Evolutionary conservation across 805 yeast species (phyloP).

Genomic region (Hyphopichia homilentoma): DNA sequence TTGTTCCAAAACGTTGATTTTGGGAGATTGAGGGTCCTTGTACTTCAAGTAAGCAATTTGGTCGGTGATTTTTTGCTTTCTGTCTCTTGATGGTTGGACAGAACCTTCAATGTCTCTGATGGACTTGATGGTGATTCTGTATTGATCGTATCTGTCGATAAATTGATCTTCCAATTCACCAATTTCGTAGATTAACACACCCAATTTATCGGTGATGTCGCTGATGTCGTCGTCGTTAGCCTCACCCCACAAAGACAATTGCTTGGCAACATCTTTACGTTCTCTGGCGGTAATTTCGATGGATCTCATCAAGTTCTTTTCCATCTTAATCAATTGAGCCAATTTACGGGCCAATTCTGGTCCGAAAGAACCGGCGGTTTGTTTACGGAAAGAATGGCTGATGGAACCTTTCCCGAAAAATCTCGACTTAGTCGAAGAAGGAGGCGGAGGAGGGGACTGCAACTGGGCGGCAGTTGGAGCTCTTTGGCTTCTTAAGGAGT

Average conservation of each 20-base stretch:
- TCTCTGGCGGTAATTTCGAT: constrained; percentile 91
- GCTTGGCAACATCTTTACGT: constrained; percentile 95
- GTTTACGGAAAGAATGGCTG: constrained; percentile 68
- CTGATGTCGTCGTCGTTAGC: constrained; percentile 96
- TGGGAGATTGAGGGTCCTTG: constrained; percentile 97
- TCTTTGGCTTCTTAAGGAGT: constrained; percentile 71
- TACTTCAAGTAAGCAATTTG: constrained; percentile 96
- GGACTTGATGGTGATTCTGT: constrained; percentile 91
- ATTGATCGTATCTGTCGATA: constrained; percentile 97
- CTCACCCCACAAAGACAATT: constrained; percentile 96
- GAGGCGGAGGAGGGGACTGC: constrained; percentile 78
- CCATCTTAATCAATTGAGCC: constrained; percentile 90
- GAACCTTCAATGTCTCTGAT: constrained; percentile 96
- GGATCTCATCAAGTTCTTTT: constrained; percentile 92
- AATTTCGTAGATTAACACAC: constrained; percentile 90
- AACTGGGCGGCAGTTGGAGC: constrained; percentile 82
- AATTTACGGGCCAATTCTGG: constrained; percentile 93
- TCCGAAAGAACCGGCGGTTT: constrained; percentile 87
- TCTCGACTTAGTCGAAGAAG: constrained; percentile 65
- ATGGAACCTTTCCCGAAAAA: constrained; percentile 76
- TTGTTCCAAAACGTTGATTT: constrained; percentile 92
- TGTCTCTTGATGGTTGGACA: constrained; percentile 97
- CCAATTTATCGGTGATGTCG: constrained; percentile 95
- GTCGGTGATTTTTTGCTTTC: constrained; percentile 96
- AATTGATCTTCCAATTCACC: constrained; percentile 98